A percentile compares a stretch with the other conserved stretches of the same genome.
These are phyloP conservation scores for Curvularia eragrostidis DNA, from an alignment of 2,329 filamentous ascomycete species.

Conservation along the genomic window DNA sequence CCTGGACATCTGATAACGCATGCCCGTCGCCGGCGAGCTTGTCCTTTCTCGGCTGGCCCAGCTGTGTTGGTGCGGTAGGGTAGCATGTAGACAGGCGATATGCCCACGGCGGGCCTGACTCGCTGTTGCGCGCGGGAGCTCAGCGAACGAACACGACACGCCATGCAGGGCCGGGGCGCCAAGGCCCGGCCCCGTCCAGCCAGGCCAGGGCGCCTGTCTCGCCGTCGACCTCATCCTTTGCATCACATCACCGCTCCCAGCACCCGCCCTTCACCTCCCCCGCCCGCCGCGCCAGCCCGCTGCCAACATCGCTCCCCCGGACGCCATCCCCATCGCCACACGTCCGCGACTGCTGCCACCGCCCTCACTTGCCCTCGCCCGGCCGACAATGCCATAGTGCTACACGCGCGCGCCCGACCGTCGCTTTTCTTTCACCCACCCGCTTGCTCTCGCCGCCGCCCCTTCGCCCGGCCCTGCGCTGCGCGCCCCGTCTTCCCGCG, in stretches of 20 bases:
- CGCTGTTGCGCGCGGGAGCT: slow-evolving; percentile 2
- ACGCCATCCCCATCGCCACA: slow-evolving; percentile 1
- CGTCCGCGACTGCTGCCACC: slow-evolving; percentile 22
- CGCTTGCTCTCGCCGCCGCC: slow-evolving; percentile 16
- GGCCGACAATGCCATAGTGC: slow-evolving; percentile 15
- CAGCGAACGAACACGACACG: slow-evolving; percentile 7
- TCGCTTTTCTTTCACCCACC: slow-evolving; percentile 17
- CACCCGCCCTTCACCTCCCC: not conserved
- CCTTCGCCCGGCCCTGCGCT: not conserved
- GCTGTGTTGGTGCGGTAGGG: too few relatives aligned
- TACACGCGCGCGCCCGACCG: not conserved
- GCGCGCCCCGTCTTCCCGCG: not conserved
- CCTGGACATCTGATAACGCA: slow-evolving; percentile 23
- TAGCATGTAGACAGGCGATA: too few relatives aligned
- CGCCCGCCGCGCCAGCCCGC: not conserved
- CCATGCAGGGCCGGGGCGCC: slow-evolving; percentile 8
- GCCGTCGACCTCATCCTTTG: slow-evolving; percentile 19
- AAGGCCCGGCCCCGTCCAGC: slow-evolving; percentile 1
- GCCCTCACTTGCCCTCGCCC: slow-evolving; percentile 5
- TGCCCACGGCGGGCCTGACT: slow-evolving; percentile 5
- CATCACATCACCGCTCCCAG: slow-evolving; percentile 14
- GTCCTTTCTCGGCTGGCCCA: not conserved
- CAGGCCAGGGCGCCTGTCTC: slow-evolving; percentile 17
- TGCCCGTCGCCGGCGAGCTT: not conserved
- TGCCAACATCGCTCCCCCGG: not conserved